Conservation (phyloP, 495 filamentous ascomycete genomes). For the Daldinia caldariorum region DNA sequence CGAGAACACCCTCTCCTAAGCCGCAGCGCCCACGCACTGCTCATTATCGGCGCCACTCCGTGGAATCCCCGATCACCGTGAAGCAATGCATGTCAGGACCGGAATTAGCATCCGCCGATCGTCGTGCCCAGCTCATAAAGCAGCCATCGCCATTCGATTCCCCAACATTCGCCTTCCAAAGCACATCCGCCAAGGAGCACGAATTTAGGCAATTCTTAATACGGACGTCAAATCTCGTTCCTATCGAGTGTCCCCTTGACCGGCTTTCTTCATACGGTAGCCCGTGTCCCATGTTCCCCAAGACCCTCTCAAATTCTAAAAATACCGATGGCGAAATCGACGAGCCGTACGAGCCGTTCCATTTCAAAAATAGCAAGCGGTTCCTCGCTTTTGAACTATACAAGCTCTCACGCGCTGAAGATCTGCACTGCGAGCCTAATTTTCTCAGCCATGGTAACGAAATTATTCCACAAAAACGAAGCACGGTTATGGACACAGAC, state of each 20-base stretch:
- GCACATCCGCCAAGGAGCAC: not conserved
- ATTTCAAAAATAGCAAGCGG: not conserved
- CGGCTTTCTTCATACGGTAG: not conserved
- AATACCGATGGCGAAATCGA: not conserved
- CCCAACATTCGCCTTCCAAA: not conserved
- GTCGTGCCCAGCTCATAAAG: not conserved
- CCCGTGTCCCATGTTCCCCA: not conserved
- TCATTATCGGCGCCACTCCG: not conserved
- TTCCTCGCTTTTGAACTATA: not conserved
- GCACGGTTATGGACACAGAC: not conserved
- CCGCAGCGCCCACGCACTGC: not conserved
- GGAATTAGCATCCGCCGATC: not conserved
- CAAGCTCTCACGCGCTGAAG: not conserved
- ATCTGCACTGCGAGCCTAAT: not conserved
- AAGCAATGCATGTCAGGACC: not conserved
- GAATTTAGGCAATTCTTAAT: not conserved
- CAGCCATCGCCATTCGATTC: not conserved
- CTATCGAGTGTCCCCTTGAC: not conserved
- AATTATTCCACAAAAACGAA: not conserved
- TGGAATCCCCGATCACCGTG: not conserved
- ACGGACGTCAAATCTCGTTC: not conserved
- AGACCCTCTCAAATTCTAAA: not conserved
- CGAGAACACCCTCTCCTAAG: conserved; percentile 1
- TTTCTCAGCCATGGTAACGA: not conserved
- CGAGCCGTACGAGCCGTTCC: not conserved